Evolutionary conservation across 2,329 filamentous ascomycete species (phyloP), one percentile per base, ranked within the genome.

Genomic region (Sporothrix sp.): DNA sequence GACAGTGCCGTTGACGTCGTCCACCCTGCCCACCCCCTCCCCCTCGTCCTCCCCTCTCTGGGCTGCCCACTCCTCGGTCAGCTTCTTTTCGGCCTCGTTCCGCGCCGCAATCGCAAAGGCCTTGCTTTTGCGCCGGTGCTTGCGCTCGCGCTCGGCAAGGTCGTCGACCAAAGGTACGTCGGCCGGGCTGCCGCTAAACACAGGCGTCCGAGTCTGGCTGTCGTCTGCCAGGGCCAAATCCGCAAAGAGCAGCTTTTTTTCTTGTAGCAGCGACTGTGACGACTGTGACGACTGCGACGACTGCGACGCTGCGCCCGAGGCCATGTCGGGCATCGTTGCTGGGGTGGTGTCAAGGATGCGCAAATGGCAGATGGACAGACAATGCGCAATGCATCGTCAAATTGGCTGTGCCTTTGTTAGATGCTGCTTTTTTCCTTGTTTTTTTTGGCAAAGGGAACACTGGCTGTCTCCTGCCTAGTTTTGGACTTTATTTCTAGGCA

Each of bases 41-140:
- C 14, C 18, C 11, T 30, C 32, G 14, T 14, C 11, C n/a, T 20
- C 33, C 7, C 37, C 27, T 11, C 28, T 28, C 18, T 10, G 35
- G 7, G 9, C 9, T 13, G 36, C 45, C 13, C 21, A 11, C 16
- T 9, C 25, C 9, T 20, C 36, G 20, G 33, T 25, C 3, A 27
- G 37, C 42, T 23, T 40, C 18, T 11, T 44, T 18, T 43, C 39
- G 16, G 23, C 37, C 13, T 48, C 45, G 14, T 11, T n/a, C 18
- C 30, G 44, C 8, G 50, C 46, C 4, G 56, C 52, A 2, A 21
- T 42, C 23, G 62, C 61, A 56, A 61, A 60, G n/a, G 58, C 55
- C 23, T 56, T 54, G 51, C 52, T 61, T 25, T 59, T 58, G 49
- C 62, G 61, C 16, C 72, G 64, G 36, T 64, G 60, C 7, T 63